Evolutionary conservation across 108 stramenopile species (phyloP).

Genomic region (Pinguiococcus pyrenoidosus): DNA sequence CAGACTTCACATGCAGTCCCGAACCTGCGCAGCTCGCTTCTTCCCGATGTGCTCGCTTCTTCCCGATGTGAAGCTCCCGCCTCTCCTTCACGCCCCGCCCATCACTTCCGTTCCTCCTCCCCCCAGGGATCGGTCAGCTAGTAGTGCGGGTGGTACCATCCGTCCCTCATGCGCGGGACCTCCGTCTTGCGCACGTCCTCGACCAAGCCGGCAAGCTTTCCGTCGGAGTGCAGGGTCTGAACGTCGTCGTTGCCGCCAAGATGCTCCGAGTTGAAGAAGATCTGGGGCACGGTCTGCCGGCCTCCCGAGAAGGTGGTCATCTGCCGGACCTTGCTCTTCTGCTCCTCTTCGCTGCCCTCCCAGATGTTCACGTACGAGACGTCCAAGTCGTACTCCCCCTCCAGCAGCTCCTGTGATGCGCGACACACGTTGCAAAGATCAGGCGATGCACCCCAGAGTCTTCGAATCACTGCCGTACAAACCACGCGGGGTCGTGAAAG

Average conservation of each 20-base stretch:
- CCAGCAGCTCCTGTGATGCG: conserved; percentile 13
- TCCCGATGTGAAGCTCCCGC: no score
- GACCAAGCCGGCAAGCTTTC: conserved; percentile 14
- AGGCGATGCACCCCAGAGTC: no score
- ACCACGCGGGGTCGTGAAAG: no score
- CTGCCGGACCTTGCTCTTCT: conserved; percentile 18
- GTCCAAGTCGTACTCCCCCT: conserved; percentile 5
- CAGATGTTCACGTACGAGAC: conserved; percentile 16
- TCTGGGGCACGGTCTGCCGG: conserved; percentile 27
- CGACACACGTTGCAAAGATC: no score
- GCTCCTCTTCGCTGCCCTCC: conserved; percentile 18
- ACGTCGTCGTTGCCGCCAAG: conserved; percentile 27
- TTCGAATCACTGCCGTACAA: no score
- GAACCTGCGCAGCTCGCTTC: no score
- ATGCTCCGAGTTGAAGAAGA: conserved; percentile 31
- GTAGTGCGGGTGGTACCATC: not conserved
- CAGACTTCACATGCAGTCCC: no score
- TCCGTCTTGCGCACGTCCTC: not conserved
- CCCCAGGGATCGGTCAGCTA: no score
- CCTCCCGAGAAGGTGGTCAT: conserved; percentile 25
- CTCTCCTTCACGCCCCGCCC: no score
- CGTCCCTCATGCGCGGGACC: not conserved
- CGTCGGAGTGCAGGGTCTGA: conserved; percentile 19
- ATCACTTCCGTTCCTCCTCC: no score
- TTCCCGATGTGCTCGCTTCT: no score